Evolutionary conservation across 192 early-diverging fungal species (phyloP), one percentile per base, ranked within the genome.

Genomic region (Backusella australiensis): DNA sequence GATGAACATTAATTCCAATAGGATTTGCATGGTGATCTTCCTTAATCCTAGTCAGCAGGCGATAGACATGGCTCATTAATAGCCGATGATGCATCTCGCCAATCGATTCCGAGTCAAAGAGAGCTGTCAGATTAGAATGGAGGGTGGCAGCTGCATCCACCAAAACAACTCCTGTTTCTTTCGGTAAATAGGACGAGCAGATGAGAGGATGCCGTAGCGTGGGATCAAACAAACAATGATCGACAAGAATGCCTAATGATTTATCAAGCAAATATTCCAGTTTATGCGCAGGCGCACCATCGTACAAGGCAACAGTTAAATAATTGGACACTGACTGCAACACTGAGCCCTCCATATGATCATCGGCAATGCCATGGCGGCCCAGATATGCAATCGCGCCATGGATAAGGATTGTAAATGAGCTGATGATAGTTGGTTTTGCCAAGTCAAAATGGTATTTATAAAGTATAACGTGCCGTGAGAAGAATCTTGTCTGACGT

Each of bases 191-290:
- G 26, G 56, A 63, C 14, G 56, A 63, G 26, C 56, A 63, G 9
- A 63, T 63, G 11, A 63, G 29, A 14, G 56, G 56, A 2, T 63
- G 56, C 4, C 9, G 39, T 17, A 71, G 26, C 6, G 70, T 71
- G 6, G 70, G 70, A 49, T 71, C 70, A 46, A 17, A 67, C 7
- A 75, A 66, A 34, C 35, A 32, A 29, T 75, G 74, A 29, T 67
- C 63, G n/a, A 75, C 15, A 15, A 75, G 63, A 17, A 65, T 66
- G 11, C 12, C 35, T n/a, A 75, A 32, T 68, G 74, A 59, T 21
- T 75, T 75, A 32, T 75, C 74, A 17, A 75, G 65, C 4, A 75
- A 17, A 12, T 67, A 75, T 23, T 75, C 74, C 8, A 75, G 29
- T 35, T 65, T 46, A 32, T 29, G 35, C 7, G 1, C 74, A n/a